Conservation (phyloP, 73 alveolate genomes). For the Stentor roeselii region DNA sequence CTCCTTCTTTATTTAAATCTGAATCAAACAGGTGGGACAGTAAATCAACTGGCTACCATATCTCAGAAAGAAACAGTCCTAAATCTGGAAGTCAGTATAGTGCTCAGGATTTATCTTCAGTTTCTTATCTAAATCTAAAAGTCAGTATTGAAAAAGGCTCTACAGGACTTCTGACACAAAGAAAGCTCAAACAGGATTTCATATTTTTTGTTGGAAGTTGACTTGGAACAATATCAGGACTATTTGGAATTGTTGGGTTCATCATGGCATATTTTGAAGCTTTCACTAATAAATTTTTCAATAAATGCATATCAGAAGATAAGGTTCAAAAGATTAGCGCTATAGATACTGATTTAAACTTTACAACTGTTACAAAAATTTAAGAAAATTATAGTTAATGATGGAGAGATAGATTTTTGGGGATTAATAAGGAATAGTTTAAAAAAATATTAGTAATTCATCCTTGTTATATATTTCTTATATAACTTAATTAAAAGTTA, state of each 20-base stretch:
- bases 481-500: no score
- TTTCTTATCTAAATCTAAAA: not conserved
- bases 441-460: no score
- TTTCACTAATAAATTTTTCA: no score
- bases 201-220: not conserved
- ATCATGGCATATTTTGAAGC: not conserved
- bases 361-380: no score
- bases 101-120: not conserved
- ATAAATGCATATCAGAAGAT: no score
- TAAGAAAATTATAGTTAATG: no score
- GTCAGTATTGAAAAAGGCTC: not conserved
- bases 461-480: no score
- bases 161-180: not conserved
- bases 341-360: no score
- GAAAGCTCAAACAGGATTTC: not conserved
- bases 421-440: no score
- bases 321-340: no score
- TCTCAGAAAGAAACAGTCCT: not conserved
- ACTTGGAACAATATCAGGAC: not conserved
- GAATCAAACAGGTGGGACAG: not conserved
- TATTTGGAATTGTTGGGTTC: not conserved
- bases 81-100: not conserved
- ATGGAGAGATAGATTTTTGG: no score
- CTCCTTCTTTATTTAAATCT: conserved; percentile 7
- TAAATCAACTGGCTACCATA: not conserved